Evolutionary conservation across 108 stramenopile genomes (phyloP).

Genomic region (Licmophora abbreviata): DNA sequence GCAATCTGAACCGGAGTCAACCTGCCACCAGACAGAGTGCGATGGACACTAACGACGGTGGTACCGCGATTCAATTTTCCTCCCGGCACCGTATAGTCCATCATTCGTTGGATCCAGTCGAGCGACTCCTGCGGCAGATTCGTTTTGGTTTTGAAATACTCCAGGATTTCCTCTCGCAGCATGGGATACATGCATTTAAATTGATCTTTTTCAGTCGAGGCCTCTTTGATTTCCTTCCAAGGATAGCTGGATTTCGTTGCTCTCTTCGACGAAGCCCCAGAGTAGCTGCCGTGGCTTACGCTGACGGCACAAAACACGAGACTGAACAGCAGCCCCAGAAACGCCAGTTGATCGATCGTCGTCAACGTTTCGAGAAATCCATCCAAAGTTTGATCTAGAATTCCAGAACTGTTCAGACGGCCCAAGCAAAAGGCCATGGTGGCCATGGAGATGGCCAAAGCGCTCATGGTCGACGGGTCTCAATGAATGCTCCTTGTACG

Average conservation of each 20-base stretch:
- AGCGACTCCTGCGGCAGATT: conserved; percentile 47
- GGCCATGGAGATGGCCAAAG: too few relatives aligned
- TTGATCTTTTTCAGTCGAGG: conserved; percentile 1
- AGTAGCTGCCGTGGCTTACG: too few relatives aligned
- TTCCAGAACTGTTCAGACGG: too few relatives aligned
- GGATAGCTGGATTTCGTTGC: not conserved
- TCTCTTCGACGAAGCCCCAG: too few relatives aligned
- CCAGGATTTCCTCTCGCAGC: conserved; percentile 36
- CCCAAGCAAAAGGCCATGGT: too few relatives aligned
- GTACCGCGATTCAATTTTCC: conserved; percentile 91
- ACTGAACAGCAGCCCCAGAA: too few relatives aligned
- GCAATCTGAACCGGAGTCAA: conserved; percentile 40
- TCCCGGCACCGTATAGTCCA: conserved; percentile 89
- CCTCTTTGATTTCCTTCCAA: not conserved
- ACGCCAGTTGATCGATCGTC: too few relatives aligned
- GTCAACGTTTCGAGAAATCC: too few relatives aligned
- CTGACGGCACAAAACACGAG: too few relatives aligned
- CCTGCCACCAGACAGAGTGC: conserved; percentile 20
- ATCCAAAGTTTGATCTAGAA: too few relatives aligned
- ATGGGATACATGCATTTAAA: conserved; percentile 41
- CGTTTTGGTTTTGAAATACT: conserved; percentile 36
- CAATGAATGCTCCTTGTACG: too few relatives aligned
- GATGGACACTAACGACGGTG: conserved; percentile 47
- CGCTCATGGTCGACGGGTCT: too few relatives aligned
- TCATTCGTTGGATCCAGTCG: conserved; percentile 56